Conservation (phyloP, 805 yeast species). For the Zygosaccharomyces pseudorouxii region DNA sequence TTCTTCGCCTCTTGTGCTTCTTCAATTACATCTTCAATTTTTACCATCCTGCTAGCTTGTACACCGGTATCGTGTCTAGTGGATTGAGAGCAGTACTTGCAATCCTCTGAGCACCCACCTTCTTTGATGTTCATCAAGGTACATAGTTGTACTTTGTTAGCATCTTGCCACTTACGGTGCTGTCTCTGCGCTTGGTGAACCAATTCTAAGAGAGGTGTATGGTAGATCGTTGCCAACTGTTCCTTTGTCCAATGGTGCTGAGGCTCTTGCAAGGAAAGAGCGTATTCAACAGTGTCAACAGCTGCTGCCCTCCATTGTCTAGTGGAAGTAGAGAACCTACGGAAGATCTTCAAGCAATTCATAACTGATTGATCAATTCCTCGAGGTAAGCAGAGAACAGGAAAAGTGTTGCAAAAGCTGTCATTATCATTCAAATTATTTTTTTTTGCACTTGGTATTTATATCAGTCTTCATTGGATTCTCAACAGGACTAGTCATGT, state of each 20-base stretch:
- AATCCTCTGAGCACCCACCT: conserved; percentile 81
- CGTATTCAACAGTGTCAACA: conserved; percentile 16
- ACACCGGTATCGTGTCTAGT: conserved; percentile 63
- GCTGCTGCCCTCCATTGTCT: background rate
- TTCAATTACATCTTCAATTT: conserved; percentile 55
- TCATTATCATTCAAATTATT: background rate
- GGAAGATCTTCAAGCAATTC: background rate
- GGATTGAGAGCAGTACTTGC: conserved; percentile 78
- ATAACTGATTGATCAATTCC: background rate
- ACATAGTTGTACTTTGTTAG: conserved; percentile 67
- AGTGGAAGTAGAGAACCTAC: background rate
- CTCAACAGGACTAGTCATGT: background rate
- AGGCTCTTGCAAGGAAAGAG: conserved; percentile 33
- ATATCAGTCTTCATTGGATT: background rate
- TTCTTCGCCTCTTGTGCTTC: conserved; percentile 62
- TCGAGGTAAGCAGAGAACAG: background rate
- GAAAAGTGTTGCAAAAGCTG: background rate
- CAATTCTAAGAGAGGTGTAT: conserved; percentile 62
- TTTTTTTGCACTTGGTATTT: background rate
- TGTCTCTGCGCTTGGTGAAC: conserved; percentile 56
- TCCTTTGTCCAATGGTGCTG: conserved; percentile 52
- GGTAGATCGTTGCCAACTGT: conserved; percentile 56
- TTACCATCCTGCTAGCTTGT: conserved; percentile 61
- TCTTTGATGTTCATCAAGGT: conserved; percentile 69
- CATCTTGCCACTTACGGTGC: conserved; percentile 64